Evolutionary conservation across 345 rosid species (phyloP).

Genomic region (Aquilaria malaccensis): DNA sequence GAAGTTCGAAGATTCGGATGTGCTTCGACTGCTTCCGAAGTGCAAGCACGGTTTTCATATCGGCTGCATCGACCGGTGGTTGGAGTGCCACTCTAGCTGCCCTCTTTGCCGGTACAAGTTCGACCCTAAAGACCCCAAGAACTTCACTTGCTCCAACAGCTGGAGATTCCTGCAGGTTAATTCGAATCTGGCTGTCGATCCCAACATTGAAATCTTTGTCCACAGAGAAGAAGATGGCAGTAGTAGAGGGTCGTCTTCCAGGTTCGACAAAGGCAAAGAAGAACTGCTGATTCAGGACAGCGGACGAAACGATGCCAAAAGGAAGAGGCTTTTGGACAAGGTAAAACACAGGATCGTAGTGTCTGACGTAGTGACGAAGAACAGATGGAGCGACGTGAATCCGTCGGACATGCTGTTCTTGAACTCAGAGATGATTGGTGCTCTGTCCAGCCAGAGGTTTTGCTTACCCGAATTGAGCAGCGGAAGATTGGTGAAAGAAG

Average conservation of each 20-base stretch:
- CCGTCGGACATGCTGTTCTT: conserved; percentile 66
- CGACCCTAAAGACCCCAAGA: conserved; percentile 32
- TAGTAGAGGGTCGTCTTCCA: conserved; percentile 51
- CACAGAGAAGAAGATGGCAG: conserved; percentile 46
- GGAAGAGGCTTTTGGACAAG: conserved; percentile 32
- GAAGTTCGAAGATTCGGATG: conserved; percentile 63
- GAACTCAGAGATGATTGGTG: conserved; percentile 55
- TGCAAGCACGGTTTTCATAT: conserved; percentile 84
- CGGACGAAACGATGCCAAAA: conserved; percentile 14
- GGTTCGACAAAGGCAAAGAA: conserved; percentile 22
- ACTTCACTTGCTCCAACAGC: conserved; percentile 41
- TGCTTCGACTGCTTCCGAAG: conserved; percentile 62
- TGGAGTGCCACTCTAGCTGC: conserved; percentile 75
- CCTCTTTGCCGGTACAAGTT: conserved; percentile 66
- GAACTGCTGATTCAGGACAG: conserved; percentile 15
- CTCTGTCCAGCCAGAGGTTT: conserved; percentile 45
- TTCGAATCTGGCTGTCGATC: conserved; percentile 36
- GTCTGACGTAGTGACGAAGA: conserved; percentile 58
- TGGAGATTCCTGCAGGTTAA: conserved; percentile 36
- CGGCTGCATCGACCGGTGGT: conserved; percentile 80
- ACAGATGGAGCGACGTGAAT: conserved; percentile 77
- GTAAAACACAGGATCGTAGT: conserved; percentile 56
- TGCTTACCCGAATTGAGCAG: conserved; percentile 17
- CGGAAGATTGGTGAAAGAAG: conserved; percentile 26
- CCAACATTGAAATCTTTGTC: conserved; percentile 49